Conservation (phyloP, 2,329 filamentous ascomycete species). For the Fusarium sp. region DNA sequence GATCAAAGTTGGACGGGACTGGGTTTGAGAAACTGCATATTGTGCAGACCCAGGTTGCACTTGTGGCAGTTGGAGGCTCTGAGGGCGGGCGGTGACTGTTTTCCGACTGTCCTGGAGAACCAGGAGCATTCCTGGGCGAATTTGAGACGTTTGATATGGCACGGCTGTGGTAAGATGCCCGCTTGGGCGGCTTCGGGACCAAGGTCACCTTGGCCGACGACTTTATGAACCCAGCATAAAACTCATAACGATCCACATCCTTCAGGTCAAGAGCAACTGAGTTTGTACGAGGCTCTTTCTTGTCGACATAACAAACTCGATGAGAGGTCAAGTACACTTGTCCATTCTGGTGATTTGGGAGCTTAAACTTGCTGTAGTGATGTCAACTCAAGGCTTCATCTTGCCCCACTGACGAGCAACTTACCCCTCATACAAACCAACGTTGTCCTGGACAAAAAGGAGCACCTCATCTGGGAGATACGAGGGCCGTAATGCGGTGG, state of each 20-base stretch:
- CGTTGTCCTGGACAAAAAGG: constrained; percentile 96
- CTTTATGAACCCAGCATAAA: constrained; percentile 94
- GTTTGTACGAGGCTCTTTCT: constrained; percentile 85
- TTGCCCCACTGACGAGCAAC: constrained; percentile 50
- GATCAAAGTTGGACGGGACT: constrained; percentile 94
- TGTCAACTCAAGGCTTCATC: constrained; percentile 30
- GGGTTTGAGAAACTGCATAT: constrained; percentile 97
- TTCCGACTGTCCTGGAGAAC: constrained; percentile 64
- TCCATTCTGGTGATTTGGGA: constrained; percentile 93
- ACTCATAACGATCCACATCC: constrained; percentile 91
- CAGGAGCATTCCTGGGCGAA: constrained; percentile 62
- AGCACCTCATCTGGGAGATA: constrained; percentile 95
- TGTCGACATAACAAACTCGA: constrained; percentile 94
- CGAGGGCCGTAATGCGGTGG: constrained; percentile 93
- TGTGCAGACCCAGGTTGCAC: constrained; percentile 93
- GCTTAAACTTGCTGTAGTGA: constrained; percentile 86
- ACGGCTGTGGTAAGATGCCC: constrained; percentile 71
- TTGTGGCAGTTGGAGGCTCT: constrained; percentile 64
- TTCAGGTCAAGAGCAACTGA: constrained; percentile 91
- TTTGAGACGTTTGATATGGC: constrained; percentile 64
- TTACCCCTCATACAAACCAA: constrained; percentile 97
- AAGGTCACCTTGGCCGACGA: constrained; percentile 95
- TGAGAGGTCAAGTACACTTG: constrained; percentile 98
- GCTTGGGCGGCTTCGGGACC: constrained; percentile 84
- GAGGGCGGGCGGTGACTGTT: constrained; percentile 58